Conservation (phyloP, 164 flowering plant genomes). For the Vitis labrusca region DNA sequence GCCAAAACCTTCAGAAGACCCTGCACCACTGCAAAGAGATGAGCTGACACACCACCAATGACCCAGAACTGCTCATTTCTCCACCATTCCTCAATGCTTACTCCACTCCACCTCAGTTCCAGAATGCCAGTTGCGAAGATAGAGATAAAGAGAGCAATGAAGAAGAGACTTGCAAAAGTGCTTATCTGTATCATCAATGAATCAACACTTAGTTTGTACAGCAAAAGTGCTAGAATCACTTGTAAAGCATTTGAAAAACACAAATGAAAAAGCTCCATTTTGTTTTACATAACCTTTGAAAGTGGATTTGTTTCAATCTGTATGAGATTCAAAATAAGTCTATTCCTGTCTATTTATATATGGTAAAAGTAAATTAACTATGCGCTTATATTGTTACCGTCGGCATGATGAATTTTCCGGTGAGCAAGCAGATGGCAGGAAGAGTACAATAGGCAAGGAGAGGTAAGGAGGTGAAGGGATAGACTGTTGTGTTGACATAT, state of each 20-base stretch:
- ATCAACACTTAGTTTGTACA: background rate
- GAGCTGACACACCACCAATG: conserved; percentile 85
- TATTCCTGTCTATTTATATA: background rate
- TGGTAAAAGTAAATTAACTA: background rate
- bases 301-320: background rate
- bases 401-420: conserved; percentile 93
- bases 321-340: background rate
- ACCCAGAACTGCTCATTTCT: conserved; percentile 94
- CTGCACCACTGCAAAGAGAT: conserved; percentile 76
- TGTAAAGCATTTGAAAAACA: background rate
- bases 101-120: conserved; percentile 90
- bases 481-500: conserved; percentile 84
- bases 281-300: background rate
- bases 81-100: conserved; percentile 94
- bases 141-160: conserved; percentile 74
- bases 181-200: conserved; percentile 55
- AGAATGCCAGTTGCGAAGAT: conserved; percentile 82
- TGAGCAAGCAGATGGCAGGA: conserved; percentile 92
- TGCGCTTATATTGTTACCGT: conserved; percentile 42
- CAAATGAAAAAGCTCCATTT: too few species aligned
- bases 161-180: conserved; percentile 81
- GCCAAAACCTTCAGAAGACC: conserved; percentile 77
- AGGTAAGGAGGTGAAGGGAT: conserved; percentile 84
- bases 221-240: background rate
- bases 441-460: conserved; percentile 86